These are phyloP conservation scores for Dactylonectria macrodidyma DNA, from an alignment of 2,329 filamentous ascomycete genomes.

Conservation along the genomic window DNA sequence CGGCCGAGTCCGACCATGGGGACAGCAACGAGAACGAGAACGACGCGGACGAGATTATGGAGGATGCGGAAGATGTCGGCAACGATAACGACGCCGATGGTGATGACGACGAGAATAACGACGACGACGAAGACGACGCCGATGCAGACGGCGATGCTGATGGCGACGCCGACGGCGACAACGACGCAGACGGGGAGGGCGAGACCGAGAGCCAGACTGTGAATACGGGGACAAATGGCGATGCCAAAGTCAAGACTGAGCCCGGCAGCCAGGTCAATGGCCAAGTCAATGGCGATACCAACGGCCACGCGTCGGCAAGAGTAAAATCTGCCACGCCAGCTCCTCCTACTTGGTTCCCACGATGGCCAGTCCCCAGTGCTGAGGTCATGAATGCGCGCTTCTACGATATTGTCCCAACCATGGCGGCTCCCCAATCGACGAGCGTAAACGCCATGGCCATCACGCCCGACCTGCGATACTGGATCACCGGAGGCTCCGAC, in stretches of 20 bases:
- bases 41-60: slow-evolving; percentile 72
- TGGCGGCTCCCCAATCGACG: slow-evolving; percentile 95
- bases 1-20: slow-evolving; percentile 51
- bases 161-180: slow-evolving; percentile 54
- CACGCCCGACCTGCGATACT: slow-evolving; percentile 94
- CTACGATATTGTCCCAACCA: slow-evolving; percentile 97
- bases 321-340: slow-evolving; percentile 50
- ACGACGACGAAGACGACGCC: slow-evolving; percentile 54
- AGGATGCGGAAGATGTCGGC: slow-evolving; percentile 61
- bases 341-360: slow-evolving; percentile 36
- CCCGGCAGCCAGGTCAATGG: neutral
- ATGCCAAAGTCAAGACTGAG: slow-evolving; percentile 44
- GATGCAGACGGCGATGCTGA: slow-evolving; percentile 57
- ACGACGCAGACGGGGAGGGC: slow-evolving; percentile 59
- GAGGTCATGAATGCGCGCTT: slow-evolving; percentile 84
- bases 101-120: slow-evolving; percentile 56
- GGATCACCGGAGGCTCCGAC: slow-evolving; percentile 93
- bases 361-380: slow-evolving; percentile 76
- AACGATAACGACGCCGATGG: slow-evolving; percentile 54
- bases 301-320: slow-evolving; percentile 38
- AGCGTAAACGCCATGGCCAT: slow-evolving; percentile 94
- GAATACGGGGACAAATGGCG: slow-evolving; percentile 43
- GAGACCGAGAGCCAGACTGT: slow-evolving; percentile 57
- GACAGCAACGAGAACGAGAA: slow-evolving; percentile 51
- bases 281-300: slow-evolving; percentile 52